Evolutionary conservation across 2,329 filamentous ascomycete genomes (phyloP), one percentile per base, ranked within the genome.

Genomic region (Penicillium sp.): DNA sequence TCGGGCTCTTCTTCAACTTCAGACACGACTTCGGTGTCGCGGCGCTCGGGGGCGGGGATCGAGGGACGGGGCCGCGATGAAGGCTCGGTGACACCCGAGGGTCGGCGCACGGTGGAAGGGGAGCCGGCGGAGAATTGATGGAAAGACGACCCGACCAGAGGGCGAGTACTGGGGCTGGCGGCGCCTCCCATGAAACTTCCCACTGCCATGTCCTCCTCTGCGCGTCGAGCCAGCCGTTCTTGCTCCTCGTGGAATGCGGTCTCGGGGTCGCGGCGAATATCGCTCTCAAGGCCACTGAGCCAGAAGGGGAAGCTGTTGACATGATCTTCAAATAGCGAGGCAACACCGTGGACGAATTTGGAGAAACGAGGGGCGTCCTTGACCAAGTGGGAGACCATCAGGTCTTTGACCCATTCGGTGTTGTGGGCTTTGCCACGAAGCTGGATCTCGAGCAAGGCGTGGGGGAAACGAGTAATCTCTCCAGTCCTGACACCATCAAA

Each of bases 301-400:
- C 94, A 99, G 78, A 97, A 97, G 13, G 94, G 94, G 67, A 97
- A 86, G 59, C 86, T 92, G 76, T 97, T 97, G 72, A 99, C 92
- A 68, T 96, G 86, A 73, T 99, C 91, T 67, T 97, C 94, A 64
- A 97, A 97, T 2, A 99, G 81, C 38, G 88, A 87, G 7, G 93
- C 92, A 4, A 95, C 87, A 57, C 94, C 94, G 67, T 99, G 93
- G 2, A 96, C 89, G 65, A 97, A 99, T 73, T 99, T 99, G 66
- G 92, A 97, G 77, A 99, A 99, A 47, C 89, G 86, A 1, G 92
- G 91, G 0, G 90, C 87, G 43, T 92, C 86, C 70, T 96, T 92
- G 59, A 99, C 90, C 4, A 99, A 83, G 73, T 99, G 93, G 5
- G 92, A 97, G 49, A 85, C 83, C 85, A 96, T 97, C 63, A 99